Evolutionary conservation across 2,329 filamentous ascomycete genomes (phyloP), one percentile per base, ranked within the genome.

Genomic region (Sclerotinia subarctica): DNA sequence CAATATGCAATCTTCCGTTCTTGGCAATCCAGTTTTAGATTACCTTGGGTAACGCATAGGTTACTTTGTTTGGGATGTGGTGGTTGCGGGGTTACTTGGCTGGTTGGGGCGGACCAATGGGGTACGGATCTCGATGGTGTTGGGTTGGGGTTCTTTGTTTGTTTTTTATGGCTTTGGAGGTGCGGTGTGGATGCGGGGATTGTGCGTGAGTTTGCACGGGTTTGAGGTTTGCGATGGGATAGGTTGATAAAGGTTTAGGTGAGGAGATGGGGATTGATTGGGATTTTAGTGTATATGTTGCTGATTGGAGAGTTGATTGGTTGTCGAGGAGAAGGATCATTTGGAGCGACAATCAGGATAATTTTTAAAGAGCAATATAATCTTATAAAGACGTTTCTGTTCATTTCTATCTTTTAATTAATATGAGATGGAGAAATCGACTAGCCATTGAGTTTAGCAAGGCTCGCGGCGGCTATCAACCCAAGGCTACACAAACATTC

Each of bases 161-260:
- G 29, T 35, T 35, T 35, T 8, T 10, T 29, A 19, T 49, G 44
- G 19, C 2, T 35, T 8, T n/a, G n/a, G 35, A 7, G 58, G 26
- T 8, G 2, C 13, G 6, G 5, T 29, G 13, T 21, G n/a, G 3
- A 47, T 3, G 44, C 26, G 15, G 11, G 10, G 26, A 51, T 63
- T 11, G 47, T 63, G 59, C 59, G 51, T 46, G 51, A 38, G 51
- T 63, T 17, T 52, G 59, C 59, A 32, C 59, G 51, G 5, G 8
- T 11, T 21, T 13, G 17, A 1, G 11, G 21, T n/a, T 54, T 29
- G 38, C 3, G 10, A 54, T 19, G 29, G 3, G 4, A 11, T 19
- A 8, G 5, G 7, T 19, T 17, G 17, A 35, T 35, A 19, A 17
- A 32, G 2, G 21, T 4, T 17, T 42, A 5, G 13, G 29, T 24